Base-by-base conservation (phyloP, 768 basidiomycete species). In the Ramaria sp. region DNA sequence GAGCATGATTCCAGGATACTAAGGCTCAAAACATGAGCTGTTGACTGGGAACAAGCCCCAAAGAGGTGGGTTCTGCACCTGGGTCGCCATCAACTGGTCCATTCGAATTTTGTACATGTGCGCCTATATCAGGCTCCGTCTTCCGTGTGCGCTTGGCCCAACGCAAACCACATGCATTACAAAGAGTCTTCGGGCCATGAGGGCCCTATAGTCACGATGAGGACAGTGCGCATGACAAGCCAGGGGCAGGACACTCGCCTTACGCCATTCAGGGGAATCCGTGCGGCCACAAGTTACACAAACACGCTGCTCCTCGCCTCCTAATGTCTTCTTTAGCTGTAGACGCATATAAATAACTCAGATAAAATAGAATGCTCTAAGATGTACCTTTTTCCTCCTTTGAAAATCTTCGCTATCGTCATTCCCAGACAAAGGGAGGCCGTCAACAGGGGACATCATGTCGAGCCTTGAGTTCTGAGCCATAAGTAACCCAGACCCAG, bases 221-320 rank as follows among this genome's bases (percentile, higher is more conserved):
- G 39, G 8, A 16, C 2, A 41, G 20, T 41, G 18, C n/a, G 18
- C 38, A 32, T 10, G 30, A 32, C 10, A 13, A 13, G 32, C 39
- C 39, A n/a, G n/a, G 24, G 16, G 36, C 41, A 43, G 28, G 3
- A 22, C 1, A 24, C 64, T 49, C 50, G 77, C 89, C 77, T 92
- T 94, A 61, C 95, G 79, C 95, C 95, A 99, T 70, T 99, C 95
- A 0, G 96, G 94, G 39, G 91, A 94, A 67, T 93, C 90, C 1
- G 94, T 97, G 56, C 91, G 77, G 16, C 96, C 96, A 61, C 95
- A 99, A 13, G 85, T 91, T 30, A 88, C 76, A 63, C 93, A 97
- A 10, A 94, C 89, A 64, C 91, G 80, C 63, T 86, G 85, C 53
- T 64, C 65, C 8, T 88, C 86, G 3, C 69, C 64, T 18, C 65